Evolutionary conservation across 1,284 basidiomycete species (phyloP), one percentile per base, ranked within the genome.

Genomic region (Peniophora sp.): DNA sequence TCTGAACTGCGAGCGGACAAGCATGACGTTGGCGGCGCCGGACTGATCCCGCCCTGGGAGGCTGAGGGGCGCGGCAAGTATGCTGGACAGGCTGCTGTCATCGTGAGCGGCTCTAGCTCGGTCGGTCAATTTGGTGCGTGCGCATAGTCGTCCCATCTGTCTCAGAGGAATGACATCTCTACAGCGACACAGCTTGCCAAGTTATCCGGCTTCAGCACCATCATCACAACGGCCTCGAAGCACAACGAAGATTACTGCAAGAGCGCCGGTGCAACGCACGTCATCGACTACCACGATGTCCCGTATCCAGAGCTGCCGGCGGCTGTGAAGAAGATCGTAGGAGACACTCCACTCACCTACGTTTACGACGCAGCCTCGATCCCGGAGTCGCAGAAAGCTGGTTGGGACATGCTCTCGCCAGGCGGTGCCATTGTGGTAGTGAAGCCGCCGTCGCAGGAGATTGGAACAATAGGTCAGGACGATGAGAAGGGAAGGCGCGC

Each of bases 201-300:
- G 52, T 56, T 75, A 9, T 72, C 75, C 1, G 76, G 77, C 0
- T 76, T 77, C 61, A 69, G 66, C 2, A 69, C 68, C 3, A 74
- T 78, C 52, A 70, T 79, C 52, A 65, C 73, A 14, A 76, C 75
- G 6, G 65, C 73, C 5, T 78, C 75, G 10, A 51, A 62, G 9
- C 66, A 68, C 51, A 72, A 79, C 57, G 56, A 58, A 1, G 67
- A 58, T 0, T 64, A 61, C 54, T 65, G 79, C 53, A 74, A 74
- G 55, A 67, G 67, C 2, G 66, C 77, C n/a, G 78, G 78, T 1
- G 78, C 76, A 0, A 74, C 73, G 0, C 69, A 73, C 50, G 62
- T 74, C 51, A 58, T 79, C 51, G 70, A 59, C 49, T 51, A 74
- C 49, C 67, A 72, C 11, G 60, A 60, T 36, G 49, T 41, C 2